Percentiles rank a stretch among this genome's conserved stretches.
These are phyloP conservation scores for Auricularia sp. DNA, from an alignment of 768 basidiomycete genomes.

Conservation along the genomic window DNA sequence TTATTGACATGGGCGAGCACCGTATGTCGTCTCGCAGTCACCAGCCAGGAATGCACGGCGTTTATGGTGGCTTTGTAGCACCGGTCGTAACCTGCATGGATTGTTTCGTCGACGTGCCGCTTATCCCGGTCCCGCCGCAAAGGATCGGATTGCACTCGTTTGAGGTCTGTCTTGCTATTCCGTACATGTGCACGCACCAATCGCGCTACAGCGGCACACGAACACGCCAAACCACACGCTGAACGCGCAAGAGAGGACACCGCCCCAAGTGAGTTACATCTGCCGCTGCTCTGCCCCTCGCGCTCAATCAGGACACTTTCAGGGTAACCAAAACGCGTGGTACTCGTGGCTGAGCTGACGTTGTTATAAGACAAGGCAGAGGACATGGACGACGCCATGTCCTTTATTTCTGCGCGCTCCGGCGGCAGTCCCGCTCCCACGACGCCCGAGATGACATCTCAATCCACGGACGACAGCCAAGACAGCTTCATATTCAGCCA, in stretches of 20 bases:
- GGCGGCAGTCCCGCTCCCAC: too few species aligned
- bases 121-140: not conserved
- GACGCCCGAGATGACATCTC: too few species aligned
- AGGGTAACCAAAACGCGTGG: too few species aligned
- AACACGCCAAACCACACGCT: not conserved
- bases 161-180: not conserved
- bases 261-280: not conserved
- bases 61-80: not conserved
- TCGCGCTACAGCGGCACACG: not conserved
- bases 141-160: not conserved
- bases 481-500: too few species aligned
- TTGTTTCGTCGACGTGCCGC: not conserved
- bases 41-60: not conserved
- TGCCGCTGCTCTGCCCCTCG: not conserved
- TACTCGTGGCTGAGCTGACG: too few species aligned
- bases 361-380: too few species aligned
- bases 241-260: not conserved
- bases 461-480: too few species aligned
- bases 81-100: not conserved
- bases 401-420: too few species aligned
- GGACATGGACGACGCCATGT: too few species aligned
- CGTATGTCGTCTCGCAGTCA: not conserved
- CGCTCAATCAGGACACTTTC: too few species aligned
- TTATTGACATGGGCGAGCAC: conserved; percentile 7
- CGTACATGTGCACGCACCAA: not conserved